Evolutionary conservation across 2,329 filamentous ascomycete species (phyloP).

Genomic region (Chaetothyriales sp.): DNA sequence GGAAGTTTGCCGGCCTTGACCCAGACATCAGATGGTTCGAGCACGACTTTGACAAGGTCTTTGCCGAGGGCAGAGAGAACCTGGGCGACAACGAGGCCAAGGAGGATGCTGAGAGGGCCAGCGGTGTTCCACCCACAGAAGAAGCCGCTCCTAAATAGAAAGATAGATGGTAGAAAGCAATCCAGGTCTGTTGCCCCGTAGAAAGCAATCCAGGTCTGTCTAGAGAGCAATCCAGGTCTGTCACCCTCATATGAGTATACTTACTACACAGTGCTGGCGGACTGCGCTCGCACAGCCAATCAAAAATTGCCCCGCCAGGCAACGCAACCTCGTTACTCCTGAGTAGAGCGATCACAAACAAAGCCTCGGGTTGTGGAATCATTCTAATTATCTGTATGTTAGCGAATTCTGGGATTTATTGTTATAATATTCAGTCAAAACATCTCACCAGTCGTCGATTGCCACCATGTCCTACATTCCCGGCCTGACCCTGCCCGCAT

Average conservation of each 20-base stretch:
- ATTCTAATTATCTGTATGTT: no score
- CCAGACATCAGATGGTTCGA: constrained; percentile 19
- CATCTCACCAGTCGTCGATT: neutral
- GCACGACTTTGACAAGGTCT: constrained; percentile 19
- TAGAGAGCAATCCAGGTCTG: neutral
- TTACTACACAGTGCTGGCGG: no score
- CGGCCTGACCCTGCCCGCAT: constrained; percentile 57
- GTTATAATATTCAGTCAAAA: no score
- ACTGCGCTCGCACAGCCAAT: no score
- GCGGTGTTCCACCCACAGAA: constrained; percentile 9
- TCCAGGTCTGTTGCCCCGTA: neutral
- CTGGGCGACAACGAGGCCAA: constrained; percentile 13
- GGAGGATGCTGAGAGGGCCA: constrained; percentile 11
- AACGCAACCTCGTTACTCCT: no score
- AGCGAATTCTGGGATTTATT: no score
- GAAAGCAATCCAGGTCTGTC: no score
- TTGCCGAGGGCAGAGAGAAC: constrained; percentile 15
- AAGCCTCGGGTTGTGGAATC: no score
- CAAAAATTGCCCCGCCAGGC: no score
- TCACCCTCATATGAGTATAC: no score
- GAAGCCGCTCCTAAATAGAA: neutral
- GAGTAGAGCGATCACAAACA: no score
- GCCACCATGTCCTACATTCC: constrained; percentile 60
- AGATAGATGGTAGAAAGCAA: neutral
- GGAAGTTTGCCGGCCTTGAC: constrained; percentile 21